These are phyloP conservation scores for Agaricus sinodeliciosus DNA, from an alignment of 768 basidiomycete species.

Conservation along the genomic window DNA sequence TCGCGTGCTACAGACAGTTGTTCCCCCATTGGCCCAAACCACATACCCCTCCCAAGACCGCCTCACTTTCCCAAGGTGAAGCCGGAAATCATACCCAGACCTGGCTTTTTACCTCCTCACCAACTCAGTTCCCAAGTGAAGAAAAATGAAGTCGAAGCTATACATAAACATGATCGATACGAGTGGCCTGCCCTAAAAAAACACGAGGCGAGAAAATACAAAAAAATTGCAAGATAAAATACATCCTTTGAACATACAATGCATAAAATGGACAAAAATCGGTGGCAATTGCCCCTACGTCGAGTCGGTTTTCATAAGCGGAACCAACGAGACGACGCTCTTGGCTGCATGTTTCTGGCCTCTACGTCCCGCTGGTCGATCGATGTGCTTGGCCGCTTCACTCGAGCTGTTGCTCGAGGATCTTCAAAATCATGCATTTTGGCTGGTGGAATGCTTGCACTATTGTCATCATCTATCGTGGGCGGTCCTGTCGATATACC, in stretches of 20 bases:
- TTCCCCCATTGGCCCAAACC: too few species aligned
- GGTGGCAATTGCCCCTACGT: neutral
- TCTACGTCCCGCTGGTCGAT: constrained; percentile 11
- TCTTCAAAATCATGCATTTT: constrained; percentile 16
- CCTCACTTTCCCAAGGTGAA: too few species aligned
- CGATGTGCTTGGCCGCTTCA: constrained; percentile 22
- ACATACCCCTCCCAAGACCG: too few species aligned
- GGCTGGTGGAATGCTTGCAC: neutral
- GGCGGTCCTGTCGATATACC: constrained; percentile 28
- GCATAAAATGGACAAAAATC: too few species aligned
- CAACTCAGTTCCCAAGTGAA: too few species aligned
- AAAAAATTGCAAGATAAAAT: neutral
- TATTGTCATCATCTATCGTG: constrained; percentile 1
- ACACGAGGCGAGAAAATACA: too few species aligned
- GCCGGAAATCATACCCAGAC: too few species aligned
- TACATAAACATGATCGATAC: too few species aligned
- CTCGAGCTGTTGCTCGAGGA: constrained; percentile 26
- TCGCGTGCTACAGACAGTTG: too few species aligned
- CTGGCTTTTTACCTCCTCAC: too few species aligned
- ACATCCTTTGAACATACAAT: neutral
- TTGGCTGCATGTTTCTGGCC: neutral
- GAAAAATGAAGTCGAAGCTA: too few species aligned
- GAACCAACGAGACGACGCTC: constrained; percentile 22
- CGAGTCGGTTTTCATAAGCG: constrained; percentile 15
- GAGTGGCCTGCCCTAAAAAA: too few species aligned